Percentiles rank a stretch among this genome's conserved stretches.
Conservation (phyloP, 371 early-diverging fungal species). For the Lichtheimia ornata region DNA sequence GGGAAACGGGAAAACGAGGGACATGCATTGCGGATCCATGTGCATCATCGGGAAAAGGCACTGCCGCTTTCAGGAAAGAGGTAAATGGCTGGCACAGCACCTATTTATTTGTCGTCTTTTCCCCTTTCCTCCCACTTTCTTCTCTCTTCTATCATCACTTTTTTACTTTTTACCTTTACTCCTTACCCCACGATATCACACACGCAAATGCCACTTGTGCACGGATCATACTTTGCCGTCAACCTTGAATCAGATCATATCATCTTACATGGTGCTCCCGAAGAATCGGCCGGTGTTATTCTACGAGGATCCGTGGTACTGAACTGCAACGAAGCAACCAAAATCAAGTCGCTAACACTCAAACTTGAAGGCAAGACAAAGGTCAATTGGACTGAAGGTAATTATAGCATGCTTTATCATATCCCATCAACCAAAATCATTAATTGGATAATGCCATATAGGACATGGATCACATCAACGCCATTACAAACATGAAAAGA, state of each 20-base stretch:
- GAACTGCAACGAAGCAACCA: slow-evolving; percentile 41
- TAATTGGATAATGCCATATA: slow-evolving; percentile 3
- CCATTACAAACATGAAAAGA: slow-evolving; percentile 42
- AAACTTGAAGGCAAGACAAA: slow-evolving; percentile 47
- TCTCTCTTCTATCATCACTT: not conserved
- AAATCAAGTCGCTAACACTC: slow-evolving; percentile 38
- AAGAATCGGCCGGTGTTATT: slow-evolving; percentile 51
- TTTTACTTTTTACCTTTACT: not conserved
- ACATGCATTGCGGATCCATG: not conserved
- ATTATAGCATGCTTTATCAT: not conserved
- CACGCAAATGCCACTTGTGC: slow-evolving; percentile 31
- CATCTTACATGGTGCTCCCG: slow-evolving; percentile 42
- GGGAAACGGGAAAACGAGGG: too few species aligned
- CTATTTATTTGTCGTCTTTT: too few species aligned
- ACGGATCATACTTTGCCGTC: slow-evolving; percentile 39
- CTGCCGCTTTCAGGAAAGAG: not conserved
- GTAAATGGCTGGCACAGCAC: too few species aligned
- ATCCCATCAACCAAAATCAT: not conserved
- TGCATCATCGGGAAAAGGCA: slow-evolving; percentile 1
- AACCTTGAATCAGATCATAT: slow-evolving; percentile 40
- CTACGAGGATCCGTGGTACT: slow-evolving; percentile 44
- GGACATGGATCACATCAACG: slow-evolving; percentile 49
- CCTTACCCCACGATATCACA: not conserved
- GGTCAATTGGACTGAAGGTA: slow-evolving; percentile 53
- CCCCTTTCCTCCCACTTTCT: not conserved